Percentiles rank a stretch among this genome's conserved stretches.
These are phyloP conservation scores for Pulveroboletus sp. DNA, from an alignment of 768 basidiomycete species.

Conservation along the genomic window DNA sequence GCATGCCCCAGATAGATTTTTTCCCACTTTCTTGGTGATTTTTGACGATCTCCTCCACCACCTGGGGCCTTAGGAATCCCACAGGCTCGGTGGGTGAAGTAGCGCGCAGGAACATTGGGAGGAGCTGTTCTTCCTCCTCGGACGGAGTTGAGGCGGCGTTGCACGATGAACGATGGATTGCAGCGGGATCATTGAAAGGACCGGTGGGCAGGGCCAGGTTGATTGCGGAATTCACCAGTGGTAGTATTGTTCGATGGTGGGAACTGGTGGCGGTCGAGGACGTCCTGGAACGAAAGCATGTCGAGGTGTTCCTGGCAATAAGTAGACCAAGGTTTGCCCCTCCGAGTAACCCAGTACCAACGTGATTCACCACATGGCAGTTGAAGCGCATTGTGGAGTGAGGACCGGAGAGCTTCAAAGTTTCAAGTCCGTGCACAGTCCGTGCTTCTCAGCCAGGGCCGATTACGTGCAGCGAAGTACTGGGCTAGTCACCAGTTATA, in stretches of 20 bases:
- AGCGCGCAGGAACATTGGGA: conserved; percentile 20
- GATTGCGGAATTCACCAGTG: conserved; percentile 23
- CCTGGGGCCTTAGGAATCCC: conserved; percentile 18
- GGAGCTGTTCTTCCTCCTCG: conserved; percentile 18
- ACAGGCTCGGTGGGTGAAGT: conserved; percentile 10
- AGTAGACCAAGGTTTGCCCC: not conserved
- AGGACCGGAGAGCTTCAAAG: too few relatives aligned
- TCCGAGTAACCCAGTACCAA: not conserved
- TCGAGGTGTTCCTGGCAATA: not conserved
- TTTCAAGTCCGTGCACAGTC: too few relatives aligned
- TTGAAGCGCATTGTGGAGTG: not conserved
- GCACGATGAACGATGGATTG: conserved; percentile 18
- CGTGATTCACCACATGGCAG: not conserved
- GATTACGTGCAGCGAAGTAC: too few relatives aligned
- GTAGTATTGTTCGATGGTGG: conserved; percentile 12
- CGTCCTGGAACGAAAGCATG: not conserved
- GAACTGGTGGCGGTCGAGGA: not conserved
- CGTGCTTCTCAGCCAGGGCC: too few relatives aligned
- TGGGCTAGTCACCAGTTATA: too few relatives aligned
- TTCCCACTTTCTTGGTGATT: conserved; percentile 3
- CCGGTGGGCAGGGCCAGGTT: conserved; percentile 26
- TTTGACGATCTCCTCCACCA: conserved; percentile 12
- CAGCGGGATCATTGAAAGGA: conserved; percentile 17
- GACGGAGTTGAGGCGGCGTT: not conserved
- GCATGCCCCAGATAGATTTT: conserved; percentile 17